phyloP scores from a whole-genome alignment of 345 rosid genomes.

The Eutrema yunnanense region DNA sequence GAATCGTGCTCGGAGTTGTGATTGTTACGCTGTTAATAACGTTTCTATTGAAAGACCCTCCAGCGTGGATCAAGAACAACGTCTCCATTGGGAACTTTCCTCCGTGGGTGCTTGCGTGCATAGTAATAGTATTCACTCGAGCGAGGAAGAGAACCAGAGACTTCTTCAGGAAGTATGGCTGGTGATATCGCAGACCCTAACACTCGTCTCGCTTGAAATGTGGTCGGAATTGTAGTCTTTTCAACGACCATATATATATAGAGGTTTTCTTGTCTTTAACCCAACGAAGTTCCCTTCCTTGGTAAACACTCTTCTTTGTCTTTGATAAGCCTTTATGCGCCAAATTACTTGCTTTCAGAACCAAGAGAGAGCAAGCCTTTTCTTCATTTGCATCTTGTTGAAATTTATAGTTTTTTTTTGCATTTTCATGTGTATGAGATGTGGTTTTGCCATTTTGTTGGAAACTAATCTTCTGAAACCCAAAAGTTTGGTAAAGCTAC shows the following conservation, averaged over 20 bases:
- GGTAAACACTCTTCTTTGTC: conserved; percentile 1
- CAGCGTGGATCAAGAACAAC: conserved; percentile 55
- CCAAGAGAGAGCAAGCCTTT: conserved; percentile 12
- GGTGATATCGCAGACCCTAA: conserved; percentile 8
- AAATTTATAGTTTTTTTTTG: background rate
- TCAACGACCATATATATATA: conserved; percentile 12
- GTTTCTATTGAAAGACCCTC: conserved; percentile 56
- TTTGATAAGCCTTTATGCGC: conserved; percentile 13
- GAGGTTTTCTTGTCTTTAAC: conserved; percentile 19
- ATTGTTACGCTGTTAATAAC: conserved; percentile 47
- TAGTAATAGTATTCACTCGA: conserved; percentile 82
- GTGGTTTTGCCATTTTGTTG: too few species aligned
- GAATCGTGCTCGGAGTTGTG: conserved; percentile 58
- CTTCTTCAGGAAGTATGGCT: conserved; percentile 51
- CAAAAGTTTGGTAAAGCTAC: background rate
- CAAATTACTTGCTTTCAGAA: conserved; percentile 21
- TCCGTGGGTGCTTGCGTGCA: conserved; percentile 88
- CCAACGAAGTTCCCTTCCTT: background rate
- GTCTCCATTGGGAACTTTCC: conserved; percentile 51
- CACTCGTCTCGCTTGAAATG: conserved; percentile 9
- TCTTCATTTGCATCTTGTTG: conserved; percentile 14
- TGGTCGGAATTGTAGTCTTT: conserved; percentile 14
- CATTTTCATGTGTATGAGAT: conserved; percentile 2
- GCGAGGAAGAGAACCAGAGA: conserved; percentile 86
- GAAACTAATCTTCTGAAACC: background rate